phyloP scores from a whole-genome alignment of 2,329 filamentous ascomycete genomes.

The Cordyceps cateniannulata region DNA sequence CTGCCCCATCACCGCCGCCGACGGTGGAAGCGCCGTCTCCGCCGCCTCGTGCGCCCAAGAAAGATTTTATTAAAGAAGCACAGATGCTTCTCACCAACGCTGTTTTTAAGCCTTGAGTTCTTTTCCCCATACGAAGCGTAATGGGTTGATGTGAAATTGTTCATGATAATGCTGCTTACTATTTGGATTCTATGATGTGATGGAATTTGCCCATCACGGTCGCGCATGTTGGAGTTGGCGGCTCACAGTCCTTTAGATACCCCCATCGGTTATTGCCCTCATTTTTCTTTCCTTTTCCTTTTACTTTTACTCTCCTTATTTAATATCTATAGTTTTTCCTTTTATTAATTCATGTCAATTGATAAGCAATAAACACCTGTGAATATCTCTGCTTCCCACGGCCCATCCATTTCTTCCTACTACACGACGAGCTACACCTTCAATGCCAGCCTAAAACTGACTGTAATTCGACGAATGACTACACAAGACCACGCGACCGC shows the following conservation, averaged over 20 bases:
- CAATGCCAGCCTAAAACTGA: no score
- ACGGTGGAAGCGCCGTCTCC: neutral
- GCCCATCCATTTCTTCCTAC: no score
- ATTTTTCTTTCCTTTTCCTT: neutral
- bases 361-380: no score
- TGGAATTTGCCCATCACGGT: neutral
- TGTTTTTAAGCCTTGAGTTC: conserved; percentile 39
- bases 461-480: no score
- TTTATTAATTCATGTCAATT: neutral
- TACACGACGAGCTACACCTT: no score
- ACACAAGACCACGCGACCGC: no score
- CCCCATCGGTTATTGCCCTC: conserved; percentile 1
- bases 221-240: neutral
- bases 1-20: neutral
- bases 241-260: conserved; percentile 11
- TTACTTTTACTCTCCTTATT: neutral
- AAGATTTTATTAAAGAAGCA: neutral
- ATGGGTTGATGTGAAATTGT: neutral
- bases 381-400: no score
- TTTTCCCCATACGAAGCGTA: no score
- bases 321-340: neutral
- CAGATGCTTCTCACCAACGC: conserved; percentile 37
- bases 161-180: neutral
- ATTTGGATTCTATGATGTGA: conserved; percentile 12
- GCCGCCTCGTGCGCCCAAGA: conserved; percentile 3